phyloP scores from a whole-genome alignment of 352 stramenopile species.

The Phytophthora pistaciae region DNA sequence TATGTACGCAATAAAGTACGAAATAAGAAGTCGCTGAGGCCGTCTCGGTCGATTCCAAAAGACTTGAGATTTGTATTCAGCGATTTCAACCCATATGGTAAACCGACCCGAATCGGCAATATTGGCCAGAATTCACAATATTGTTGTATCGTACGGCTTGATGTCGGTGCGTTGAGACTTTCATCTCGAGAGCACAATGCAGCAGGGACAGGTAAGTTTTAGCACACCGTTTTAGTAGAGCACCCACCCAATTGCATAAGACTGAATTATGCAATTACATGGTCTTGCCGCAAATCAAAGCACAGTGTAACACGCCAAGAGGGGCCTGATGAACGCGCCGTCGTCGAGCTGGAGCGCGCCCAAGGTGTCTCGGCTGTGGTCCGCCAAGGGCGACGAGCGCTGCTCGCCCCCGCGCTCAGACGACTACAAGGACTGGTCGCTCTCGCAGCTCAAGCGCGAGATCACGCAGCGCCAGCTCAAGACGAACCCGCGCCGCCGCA shows the following conservation, averaged over 20 bases:
- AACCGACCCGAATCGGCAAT: too few species aligned
- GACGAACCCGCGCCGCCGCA: conserved; percentile 50
- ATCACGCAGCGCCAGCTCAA: conserved; percentile 61
- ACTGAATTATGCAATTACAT: neutral
- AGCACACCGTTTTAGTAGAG: neutral
- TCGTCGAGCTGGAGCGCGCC: conserved; percentile 32
- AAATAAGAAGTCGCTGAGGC: too few species aligned
- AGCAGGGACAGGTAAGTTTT: neutral
- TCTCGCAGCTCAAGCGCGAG: conserved; percentile 63
- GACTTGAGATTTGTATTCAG: too few species aligned
- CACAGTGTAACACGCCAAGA: neutral
- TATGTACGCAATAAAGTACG: too few species aligned
- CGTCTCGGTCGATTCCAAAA: too few species aligned
- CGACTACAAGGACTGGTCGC: conserved; percentile 62
- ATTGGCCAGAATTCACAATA: too few species aligned
- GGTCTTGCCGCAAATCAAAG: neutral
- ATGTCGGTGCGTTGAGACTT: too few species aligned
- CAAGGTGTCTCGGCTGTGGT: conserved; percentile 53
- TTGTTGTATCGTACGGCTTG: too few species aligned
- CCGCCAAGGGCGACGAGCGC: conserved; percentile 46
- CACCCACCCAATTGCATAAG: neutral
- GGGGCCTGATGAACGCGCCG: conserved; percentile 28
- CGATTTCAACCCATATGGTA: too few species aligned
- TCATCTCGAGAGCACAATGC: too few species aligned
- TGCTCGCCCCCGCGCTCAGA: conserved; percentile 57